Percentiles rank a stretch among this genome's conserved stretches.
Evolutionary conservation across 2,329 filamentous ascomycete species (phyloP).

Genomic region (Gremmenia infestans): DNA sequence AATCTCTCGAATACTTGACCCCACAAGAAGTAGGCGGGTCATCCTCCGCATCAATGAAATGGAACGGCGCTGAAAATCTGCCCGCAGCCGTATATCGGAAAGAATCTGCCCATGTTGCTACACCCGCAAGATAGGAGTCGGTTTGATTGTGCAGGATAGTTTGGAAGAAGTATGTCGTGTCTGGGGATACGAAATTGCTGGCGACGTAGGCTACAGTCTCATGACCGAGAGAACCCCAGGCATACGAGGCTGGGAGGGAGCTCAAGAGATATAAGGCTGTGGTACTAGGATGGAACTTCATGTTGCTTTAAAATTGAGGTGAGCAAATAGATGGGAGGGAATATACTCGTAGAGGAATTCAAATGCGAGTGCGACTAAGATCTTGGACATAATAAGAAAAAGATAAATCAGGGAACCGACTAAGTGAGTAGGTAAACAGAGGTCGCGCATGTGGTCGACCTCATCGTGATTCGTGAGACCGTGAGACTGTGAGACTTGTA

Average conservation of each 20-base stretch:
- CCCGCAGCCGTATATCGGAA: constrained; percentile 58
- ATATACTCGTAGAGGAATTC: no score
- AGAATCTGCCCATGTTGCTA: constrained; percentile 64
- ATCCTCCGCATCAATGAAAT: constrained; percentile 67
- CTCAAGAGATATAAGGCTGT: constrained; percentile 2
- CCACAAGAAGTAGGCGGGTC: constrained; percentile 52
- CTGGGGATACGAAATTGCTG: constrained; percentile 51
- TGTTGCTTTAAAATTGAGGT: neutral
- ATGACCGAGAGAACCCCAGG: constrained; percentile 49
- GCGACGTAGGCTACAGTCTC: constrained; percentile 62
- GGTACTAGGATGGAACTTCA: constrained; percentile 11
- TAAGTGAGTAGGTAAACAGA: neutral
- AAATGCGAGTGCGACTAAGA: neutral
- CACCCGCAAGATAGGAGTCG: constrained; percentile 54
- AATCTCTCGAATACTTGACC: constrained; percentile 56
- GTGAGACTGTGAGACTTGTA: neutral
- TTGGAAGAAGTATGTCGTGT: constrained; percentile 54
- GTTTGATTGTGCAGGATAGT: constrained; percentile 49
- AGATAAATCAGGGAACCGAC: neutral
- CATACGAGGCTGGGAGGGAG: constrained; percentile 7
- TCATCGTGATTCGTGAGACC: neutral
- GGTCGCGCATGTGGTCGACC: neutral
- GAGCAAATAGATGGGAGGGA: neutral
- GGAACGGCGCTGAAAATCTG: constrained; percentile 56
- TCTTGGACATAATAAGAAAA: neutral